phyloP scores from a whole-genome alignment of 2,329 filamentous ascomycete genomes.

The Penicillium sclerotiorum region DNA sequence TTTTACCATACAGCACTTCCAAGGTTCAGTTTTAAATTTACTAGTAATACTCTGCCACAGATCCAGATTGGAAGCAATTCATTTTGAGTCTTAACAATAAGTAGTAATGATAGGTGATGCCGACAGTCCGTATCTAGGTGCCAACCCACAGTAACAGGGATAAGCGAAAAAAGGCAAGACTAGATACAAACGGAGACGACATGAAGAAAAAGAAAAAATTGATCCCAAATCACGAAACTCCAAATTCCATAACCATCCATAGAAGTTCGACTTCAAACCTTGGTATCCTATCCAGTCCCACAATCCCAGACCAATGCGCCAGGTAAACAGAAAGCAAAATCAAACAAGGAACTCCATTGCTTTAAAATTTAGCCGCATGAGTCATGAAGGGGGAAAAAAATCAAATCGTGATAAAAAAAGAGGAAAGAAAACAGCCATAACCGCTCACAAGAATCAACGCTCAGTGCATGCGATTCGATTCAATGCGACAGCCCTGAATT shows the following conservation, averaged over 20 bases:
- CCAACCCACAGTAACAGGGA: background rate
- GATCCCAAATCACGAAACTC: background rate
- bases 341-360: background rate
- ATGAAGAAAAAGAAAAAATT: background rate
- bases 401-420: constrained; percentile 3
- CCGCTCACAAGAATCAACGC: background rate
- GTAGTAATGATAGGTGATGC: no score
- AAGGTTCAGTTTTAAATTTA: background rate
- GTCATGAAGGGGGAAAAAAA: constrained; percentile 8
- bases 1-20: no score
- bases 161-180: background rate
- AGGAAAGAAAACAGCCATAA: background rate
- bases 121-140: background rate
- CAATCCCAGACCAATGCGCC: constrained; percentile 14
- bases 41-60: background rate
- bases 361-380: constrained; percentile 1
- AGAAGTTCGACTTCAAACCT: background rate
- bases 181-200: background rate
- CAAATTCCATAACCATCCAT: background rate
- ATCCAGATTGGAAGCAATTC: background rate
- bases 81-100: background rate
- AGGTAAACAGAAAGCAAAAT: background rate
- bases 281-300: constrained; percentile 14
- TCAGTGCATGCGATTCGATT: background rate
- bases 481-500: background rate